A percentile compares a stretch with the other conserved stretches of the same genome.
Conservation (phyloP, 352 stramenopile species). For the Detonula confervacea region DNA sequence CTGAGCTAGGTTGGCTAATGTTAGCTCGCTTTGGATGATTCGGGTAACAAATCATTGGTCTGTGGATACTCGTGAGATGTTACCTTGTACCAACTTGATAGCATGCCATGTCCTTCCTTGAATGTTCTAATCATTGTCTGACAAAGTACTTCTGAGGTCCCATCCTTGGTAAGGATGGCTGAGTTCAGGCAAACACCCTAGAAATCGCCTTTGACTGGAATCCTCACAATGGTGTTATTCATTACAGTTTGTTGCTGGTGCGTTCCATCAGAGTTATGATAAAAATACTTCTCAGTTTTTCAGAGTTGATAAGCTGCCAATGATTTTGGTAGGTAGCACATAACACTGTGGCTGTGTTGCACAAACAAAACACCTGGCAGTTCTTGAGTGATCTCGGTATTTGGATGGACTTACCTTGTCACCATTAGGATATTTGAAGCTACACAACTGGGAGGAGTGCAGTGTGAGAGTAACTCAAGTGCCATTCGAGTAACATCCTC, state of each 20-base stretch:
- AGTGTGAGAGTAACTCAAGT: background rate
- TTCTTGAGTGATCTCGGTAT: background rate
- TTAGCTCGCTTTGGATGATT: slow-evolving; percentile 13
- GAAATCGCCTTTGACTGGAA: background rate
- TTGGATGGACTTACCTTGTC: too few relatives aligned
- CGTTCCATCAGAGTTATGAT: background rate
- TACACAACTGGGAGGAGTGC: background rate
- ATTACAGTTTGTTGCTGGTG: background rate
- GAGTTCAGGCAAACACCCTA: background rate
- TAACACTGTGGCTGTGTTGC: background rate
- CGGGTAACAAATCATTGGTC: background rate
- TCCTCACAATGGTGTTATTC: background rate
- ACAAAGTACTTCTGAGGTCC: background rate
- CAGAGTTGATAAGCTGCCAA: background rate
- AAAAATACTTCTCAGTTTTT: background rate
- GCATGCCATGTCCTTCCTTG: background rate
- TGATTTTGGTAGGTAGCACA: background rate
- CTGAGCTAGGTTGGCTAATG: slow-evolving; percentile 15
- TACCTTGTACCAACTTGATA: background rate
- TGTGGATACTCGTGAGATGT: background rate
- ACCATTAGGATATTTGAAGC: slow-evolving; percentile 4
- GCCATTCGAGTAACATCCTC: background rate
- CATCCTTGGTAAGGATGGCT: background rate
- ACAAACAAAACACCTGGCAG: slow-evolving; percentile 4
- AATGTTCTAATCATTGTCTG: slow-evolving; percentile 1